phyloP scores from a whole-genome alignment of 306 rosid species.

The Spatholobus suberectus region DNA sequence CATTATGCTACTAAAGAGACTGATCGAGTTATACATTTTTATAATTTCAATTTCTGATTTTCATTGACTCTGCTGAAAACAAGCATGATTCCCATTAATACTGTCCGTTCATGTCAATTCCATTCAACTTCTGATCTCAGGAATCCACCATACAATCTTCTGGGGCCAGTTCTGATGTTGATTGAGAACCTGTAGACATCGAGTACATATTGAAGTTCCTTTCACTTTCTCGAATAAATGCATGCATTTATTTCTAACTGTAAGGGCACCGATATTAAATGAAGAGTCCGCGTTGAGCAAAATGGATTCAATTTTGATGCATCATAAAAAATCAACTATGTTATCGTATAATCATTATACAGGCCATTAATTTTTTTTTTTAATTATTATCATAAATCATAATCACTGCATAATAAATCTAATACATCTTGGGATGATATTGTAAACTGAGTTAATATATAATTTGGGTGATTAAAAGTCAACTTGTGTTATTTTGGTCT shows the following conservation, averaged over 20 bases:
- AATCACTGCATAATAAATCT: too few relatives aligned
- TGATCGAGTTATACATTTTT: neutral
- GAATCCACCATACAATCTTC: slow-evolving; percentile 26
- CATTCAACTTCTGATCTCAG: neutral
- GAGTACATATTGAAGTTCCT: slow-evolving; percentile 24
- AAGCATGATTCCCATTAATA: slow-evolving; percentile 32
- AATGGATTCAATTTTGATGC: neutral
- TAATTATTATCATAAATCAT: too few relatives aligned
- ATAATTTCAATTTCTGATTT: neutral
- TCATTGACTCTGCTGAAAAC: neutral
- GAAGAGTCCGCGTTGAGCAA: neutral
- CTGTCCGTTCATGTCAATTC: slow-evolving; percentile 19
- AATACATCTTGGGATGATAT: neutral
- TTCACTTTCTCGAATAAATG: slow-evolving; percentile 32
- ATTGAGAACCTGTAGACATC: slow-evolving; percentile 14
- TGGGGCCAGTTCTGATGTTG: slow-evolving; percentile 20
- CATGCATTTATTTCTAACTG: slow-evolving; percentile 38
- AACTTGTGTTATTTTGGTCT: neutral
- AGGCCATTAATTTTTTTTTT: too few relatives aligned
- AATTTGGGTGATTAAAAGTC: neutral
- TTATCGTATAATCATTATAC: neutral
- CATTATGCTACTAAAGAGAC: neutral
- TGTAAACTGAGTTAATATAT: neutral
- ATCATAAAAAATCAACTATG: neutral
- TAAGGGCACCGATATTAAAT: neutral